These are phyloP conservation scores for Sedum album DNA, from an alignment of 164 flowering plant genomes.

Conservation along the genomic window DNA sequence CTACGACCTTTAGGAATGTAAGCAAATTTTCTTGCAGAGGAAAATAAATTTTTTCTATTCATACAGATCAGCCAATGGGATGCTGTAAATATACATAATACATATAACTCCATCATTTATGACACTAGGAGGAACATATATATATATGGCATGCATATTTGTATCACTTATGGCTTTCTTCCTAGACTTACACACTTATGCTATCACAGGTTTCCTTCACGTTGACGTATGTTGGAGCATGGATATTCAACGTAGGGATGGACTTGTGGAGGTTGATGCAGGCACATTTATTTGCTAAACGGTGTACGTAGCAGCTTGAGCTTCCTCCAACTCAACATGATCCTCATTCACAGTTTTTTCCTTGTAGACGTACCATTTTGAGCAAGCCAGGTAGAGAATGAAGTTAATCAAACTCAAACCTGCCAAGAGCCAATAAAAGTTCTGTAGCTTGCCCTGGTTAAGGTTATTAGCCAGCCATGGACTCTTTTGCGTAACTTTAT, in stretches of 20 bases:
- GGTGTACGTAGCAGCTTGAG: neutral
- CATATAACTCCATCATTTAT: too few relatives aligned
- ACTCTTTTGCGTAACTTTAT: neutral
- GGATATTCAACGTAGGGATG: neutral
- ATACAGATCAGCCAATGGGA: too few relatives aligned
- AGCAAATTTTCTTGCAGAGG: too few relatives aligned
- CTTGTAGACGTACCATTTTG: neutral
- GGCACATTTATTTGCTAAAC: neutral
- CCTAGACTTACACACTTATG: neutral
- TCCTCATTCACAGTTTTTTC: neutral
- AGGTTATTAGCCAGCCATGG: neutral
- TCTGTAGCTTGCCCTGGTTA: neutral
- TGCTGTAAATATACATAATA: too few relatives aligned
- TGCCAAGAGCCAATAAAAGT: neutral
- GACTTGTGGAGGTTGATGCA: neutral
- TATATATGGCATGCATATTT: too few relatives aligned
- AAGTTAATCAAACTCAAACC: neutral
- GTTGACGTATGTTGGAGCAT: neutral
- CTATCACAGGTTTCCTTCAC: neutral
- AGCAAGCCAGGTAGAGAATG: neutral
- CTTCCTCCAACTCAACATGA: neutral
- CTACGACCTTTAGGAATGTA: too few relatives aligned
- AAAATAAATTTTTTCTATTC: too few relatives aligned
- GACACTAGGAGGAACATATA: too few relatives aligned
- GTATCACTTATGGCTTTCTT: neutral